phyloP scores from a whole-genome alignment of 1,139 yeast species.

The Sugiyamaella sp. region DNA sequence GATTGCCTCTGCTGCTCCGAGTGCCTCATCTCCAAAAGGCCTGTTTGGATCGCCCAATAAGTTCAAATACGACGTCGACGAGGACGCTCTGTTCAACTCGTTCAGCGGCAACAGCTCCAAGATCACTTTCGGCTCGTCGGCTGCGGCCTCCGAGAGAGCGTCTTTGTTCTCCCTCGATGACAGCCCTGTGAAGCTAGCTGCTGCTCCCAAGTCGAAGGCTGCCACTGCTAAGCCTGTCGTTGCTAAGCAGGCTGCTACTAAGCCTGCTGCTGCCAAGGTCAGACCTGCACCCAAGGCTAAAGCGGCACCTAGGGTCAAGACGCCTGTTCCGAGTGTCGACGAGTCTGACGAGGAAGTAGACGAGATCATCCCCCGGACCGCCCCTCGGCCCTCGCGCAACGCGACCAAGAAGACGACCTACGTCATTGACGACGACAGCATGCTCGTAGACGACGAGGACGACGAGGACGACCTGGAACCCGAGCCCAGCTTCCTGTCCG shows the following conservation, averaged over 20 bases:
- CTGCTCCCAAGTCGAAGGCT: slow-evolving; percentile 7
- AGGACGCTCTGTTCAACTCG: slow-evolving; percentile 17
- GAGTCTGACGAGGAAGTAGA: slow-evolving; percentile 27
- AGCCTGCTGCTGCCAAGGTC: slow-evolving; percentile 10
- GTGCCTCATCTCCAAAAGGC: slow-evolving; percentile 6
- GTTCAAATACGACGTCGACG: slow-evolving; percentile 17
- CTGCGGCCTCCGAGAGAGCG: slow-evolving; percentile 8
- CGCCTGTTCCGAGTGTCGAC: slow-evolving; percentile 17
- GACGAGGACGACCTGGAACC: slow-evolving; percentile 7
- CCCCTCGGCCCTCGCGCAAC: slow-evolving; percentile 17
- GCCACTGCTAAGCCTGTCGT: too few relatives aligned
- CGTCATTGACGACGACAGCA: slow-evolving; percentile 9
- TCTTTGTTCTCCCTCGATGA: slow-evolving; percentile 19
- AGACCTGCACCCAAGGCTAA: slow-evolving; percentile 16
- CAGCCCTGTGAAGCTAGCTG: slow-evolving; percentile 4
- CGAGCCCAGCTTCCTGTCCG: slow-evolving; percentile 20
- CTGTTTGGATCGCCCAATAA: slow-evolving; percentile 22
- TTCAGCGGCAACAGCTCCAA: slow-evolving; percentile 8
- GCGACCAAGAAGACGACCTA: slow-evolving; percentile 17
- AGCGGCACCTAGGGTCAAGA: slow-evolving; percentile 12
- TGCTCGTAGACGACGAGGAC: slow-evolving; percentile 15
- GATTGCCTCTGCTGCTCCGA: neutral
- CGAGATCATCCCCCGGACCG: slow-evolving; percentile 13
- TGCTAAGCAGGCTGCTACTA: slow-evolving; percentile 6
- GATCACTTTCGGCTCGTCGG: slow-evolving; percentile 12